Evolutionary conservation across 176 grass and related monocot species (phyloP).

Genomic region (Ensete glaucum): DNA sequence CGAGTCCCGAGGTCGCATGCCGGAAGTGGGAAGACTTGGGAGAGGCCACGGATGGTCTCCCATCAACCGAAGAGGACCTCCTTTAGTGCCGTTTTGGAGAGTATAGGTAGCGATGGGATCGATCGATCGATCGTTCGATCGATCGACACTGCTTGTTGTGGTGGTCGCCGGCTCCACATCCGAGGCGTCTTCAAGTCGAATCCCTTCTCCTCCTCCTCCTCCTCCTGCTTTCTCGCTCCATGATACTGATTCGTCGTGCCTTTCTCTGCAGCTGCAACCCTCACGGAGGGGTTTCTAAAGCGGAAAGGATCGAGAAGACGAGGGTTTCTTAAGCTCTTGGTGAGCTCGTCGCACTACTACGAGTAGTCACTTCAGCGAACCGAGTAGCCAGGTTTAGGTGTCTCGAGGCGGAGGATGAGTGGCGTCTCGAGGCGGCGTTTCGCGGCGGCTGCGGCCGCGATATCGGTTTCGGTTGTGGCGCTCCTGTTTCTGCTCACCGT

Average conservation of each 20-base stretch:
- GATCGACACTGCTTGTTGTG: slow-evolving; percentile 3
- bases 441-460: neutral
- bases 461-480: neutral
- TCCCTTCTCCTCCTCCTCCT: neutral
- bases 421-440: neutral
- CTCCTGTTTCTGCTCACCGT: slow-evolving; percentile 1
- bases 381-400: neutral
- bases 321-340: neutral
- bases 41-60: neutral
- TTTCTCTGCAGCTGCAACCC: neutral
- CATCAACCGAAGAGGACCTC: neutral
- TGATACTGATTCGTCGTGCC: neutral
- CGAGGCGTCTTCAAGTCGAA: neutral
- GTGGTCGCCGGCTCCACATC: neutral
- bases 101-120: neutral
- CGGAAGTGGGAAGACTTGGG: neutral
- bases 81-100: slow-evolving; percentile 1
- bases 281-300: neutral
- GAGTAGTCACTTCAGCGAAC: neutral
- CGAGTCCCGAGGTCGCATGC: slow-evolving; percentile 3
- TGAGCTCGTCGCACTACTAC: neutral
- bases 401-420: neutral
- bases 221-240: neutral
- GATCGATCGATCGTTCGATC: slow-evolving; percentile 2
- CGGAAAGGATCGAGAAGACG: neutral